These are phyloP conservation scores for Eucalyptus albens DNA, from an alignment of 345 rosid genomes.

Conservation along the genomic window DNA sequence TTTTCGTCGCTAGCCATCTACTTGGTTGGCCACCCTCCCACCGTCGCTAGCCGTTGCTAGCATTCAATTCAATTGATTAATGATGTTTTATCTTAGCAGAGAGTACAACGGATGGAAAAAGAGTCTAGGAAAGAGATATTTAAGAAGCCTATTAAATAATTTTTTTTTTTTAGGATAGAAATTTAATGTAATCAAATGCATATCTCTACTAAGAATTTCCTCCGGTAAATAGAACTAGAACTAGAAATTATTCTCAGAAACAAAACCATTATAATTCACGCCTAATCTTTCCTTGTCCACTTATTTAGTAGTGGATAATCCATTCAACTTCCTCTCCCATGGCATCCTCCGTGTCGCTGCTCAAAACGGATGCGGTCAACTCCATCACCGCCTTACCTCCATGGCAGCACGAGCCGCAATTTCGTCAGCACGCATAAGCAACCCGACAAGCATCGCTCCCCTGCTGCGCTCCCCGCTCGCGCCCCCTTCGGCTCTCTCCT, in stretches of 20 bases:
- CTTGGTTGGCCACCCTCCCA: no score
- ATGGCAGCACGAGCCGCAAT: background rate
- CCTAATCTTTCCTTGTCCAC: background rate
- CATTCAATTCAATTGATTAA: no score
- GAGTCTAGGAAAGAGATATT: no score
- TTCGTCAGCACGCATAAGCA: background rate
- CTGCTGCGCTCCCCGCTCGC: background rate
- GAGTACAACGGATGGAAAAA: no score
- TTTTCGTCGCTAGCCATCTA: no score
- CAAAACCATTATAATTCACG: no score
- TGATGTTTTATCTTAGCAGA: no score
- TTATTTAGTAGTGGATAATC: background rate
- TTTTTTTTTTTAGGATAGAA: no score
- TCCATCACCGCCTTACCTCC: background rate
- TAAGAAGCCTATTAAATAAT: no score
- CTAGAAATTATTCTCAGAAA: no score
- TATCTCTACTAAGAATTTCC: background rate
- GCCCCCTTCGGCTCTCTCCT: background rate
- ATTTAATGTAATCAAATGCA: background rate
- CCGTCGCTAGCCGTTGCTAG: no score
- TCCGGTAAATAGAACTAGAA: background rate
- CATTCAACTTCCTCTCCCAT: background rate
- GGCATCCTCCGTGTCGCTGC: background rate
- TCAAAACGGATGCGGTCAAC: background rate
- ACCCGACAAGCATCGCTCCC: background rate